A percentile compares a stretch with the other conserved stretches of the same genome.
These are phyloP conservation scores for Penicillium atrosanguineum DNA, from an alignment of 495 filamentous ascomycete species.

Conservation along the genomic window DNA sequence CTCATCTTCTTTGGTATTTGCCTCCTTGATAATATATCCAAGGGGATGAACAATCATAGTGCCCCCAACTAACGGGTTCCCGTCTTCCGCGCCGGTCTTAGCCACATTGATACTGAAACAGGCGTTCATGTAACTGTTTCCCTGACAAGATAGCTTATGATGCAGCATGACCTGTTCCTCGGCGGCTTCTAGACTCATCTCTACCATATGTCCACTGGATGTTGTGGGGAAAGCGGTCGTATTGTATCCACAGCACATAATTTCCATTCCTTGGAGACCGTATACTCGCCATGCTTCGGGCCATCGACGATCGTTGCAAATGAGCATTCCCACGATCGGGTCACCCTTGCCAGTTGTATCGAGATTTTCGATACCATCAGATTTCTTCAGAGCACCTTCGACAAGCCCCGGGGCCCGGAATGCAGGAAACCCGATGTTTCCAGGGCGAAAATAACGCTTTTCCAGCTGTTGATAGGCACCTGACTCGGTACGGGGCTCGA, in stretches of 20 bases:
- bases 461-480: conserved; percentile 48
- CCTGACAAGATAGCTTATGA: conserved; percentile 44
- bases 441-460: conserved; percentile 49
- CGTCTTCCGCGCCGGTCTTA: conserved; percentile 46
- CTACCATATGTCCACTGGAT: conserved; percentile 39
- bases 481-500: conserved; percentile 43
- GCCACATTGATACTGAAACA: conserved; percentile 45
- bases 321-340: conserved; percentile 51
- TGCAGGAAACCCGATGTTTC: conserved; percentile 47
- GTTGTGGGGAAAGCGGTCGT: conserved; percentile 44
- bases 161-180: conserved; percentile 43
- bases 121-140: conserved; percentile 47
- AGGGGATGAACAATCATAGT: conserved; percentile 49
- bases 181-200: conserved; percentile 38
- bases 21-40: conserved; percentile 47
- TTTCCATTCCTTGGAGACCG: conserved; percentile 46
- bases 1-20: conserved; percentile 42
- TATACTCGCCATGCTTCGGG: conserved; percentile 46
- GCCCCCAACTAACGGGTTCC: conserved; percentile 45
- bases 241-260: conserved; percentile 49
- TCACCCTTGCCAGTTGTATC: conserved; percentile 35
- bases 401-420: conserved; percentile 46
- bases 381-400: conserved; percentile 6
- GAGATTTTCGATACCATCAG: neutral
- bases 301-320: conserved; percentile 52